Evolutionary conservation across 2,329 filamentous ascomycete species (phyloP), one percentile per base, ranked within the genome.

Genomic region (Fonsecaea pedrosoi): DNA sequence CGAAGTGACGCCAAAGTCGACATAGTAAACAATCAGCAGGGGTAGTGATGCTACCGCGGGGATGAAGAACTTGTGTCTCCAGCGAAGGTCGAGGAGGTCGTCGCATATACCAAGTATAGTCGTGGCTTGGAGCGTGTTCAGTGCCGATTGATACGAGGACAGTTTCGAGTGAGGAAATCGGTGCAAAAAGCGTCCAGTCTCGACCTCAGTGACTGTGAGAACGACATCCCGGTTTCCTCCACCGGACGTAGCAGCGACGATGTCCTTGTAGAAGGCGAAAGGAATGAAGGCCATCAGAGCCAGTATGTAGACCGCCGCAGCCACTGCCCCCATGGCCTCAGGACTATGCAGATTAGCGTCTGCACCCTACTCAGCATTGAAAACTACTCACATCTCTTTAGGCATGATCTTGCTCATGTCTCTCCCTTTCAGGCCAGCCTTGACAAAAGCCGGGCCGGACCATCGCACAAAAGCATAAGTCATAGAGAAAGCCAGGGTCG

Each of bases 41-140:
- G 95, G 95, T 67, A 98, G 92, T 55, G 92, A 90, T 65, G 94
- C 94, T 73, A 99, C 91, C 66, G 92, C 95, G 5, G 95, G 95
- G 73, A 99, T 97, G 83, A 97, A 91, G 81, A 97, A 93, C 82
- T 99, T 99, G 85, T 99, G 94, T 62, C 95, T 90, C 95, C 95
- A 99, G 76, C 95, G 89, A 75, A 99, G 97, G 79, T 99, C 95
- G 80, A 99, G 97, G 60, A 97, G 86, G 80, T 99, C 95, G 80
- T 99, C 95, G 71, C 92, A 92, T 67, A 99, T 90, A 62, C 95
- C 95, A 38, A 99, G 89, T 65, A 98, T 89, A 57, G 93, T 91
- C 70, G 96, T 92, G 54, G 90, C 91, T 80, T 97, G 93, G 42
- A 99, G 87, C 6, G 94, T 96, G 72, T 97, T 90, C 75, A 98